Base-by-base conservation (phyloP, 305 asterid genomes). In the Fraxinus velutina region DNA sequence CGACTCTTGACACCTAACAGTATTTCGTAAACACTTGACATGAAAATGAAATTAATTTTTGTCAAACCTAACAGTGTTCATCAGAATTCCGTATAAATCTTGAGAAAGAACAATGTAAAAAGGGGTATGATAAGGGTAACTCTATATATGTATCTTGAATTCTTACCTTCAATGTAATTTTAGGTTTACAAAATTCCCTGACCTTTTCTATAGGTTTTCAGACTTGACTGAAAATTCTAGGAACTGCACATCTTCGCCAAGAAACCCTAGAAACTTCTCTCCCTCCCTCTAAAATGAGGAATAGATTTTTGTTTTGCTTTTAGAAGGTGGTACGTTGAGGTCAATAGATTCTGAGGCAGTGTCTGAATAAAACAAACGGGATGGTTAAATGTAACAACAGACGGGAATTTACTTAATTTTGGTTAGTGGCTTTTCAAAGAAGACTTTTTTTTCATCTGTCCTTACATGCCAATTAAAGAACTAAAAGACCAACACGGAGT, bases 301-400 rank as follows among this genome's bases (percentile, higher is more conserved):
- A 71, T 84, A 72, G 4, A 55, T 47, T 57, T 73, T 71, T 62
- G 36, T 60, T 80, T 34, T 39, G 3, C 10, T 9, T 39, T 8
- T 78, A 71, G 81, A 34, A 78, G 89, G 79, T 66, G 73, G 88
- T 86, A 91, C 90, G 90, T 88, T 90, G 89, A 87, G 88, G 86
- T 88, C 71, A 79, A 9, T 76, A 87, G 90, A 86, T 87, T 92
- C 90, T 88, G 74, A 86, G 87, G 79, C 91, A 85, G 89, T 55
- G 77, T 71, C 80, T 81, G 86, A 77, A 85, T 7, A 77, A 84
- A 87, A 75, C 86, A 86, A 84, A 82, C 76, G 86, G 47, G 47
- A 39, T 9, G 47, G 47, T 39, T 39, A 39, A 13, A 39, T 39
- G 3, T 39, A 9, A 39, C 47, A 39, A 39, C 47, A 87, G 78